Evolutionary conservation across 176 grass and related monocot genomes (phyloP), one percentile per base, ranked within the genome.

Genomic region (Oryza punctata): DNA sequence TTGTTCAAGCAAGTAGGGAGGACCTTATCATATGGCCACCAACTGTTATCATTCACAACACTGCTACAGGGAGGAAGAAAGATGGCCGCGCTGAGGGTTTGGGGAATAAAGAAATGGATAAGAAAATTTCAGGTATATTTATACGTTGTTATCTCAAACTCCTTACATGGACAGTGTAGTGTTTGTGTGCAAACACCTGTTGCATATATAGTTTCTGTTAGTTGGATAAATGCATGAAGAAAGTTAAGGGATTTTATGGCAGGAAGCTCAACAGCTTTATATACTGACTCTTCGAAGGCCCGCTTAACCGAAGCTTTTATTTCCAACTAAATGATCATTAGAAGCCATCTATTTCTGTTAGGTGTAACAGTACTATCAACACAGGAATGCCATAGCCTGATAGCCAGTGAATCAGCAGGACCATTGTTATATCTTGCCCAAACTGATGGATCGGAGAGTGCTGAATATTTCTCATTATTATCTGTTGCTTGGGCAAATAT

Each of bases 51-150:
- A 89, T 99, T 87, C 89, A 88, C 76, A 99, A 99, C 69, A 96
- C 93, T 79, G 81, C 78, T 52, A 89, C 88, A 78, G 96, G 93
- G 78, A 96, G 75, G 87, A 99, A 89, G 89, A 90, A 95, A 87
- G 96, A 94, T 85, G 96, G 91, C 33, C 91, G 91, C 63, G 82
- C 75, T 43, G 96, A 99, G 85, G 93, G 91, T 92, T 82, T 99
- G 80, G 87, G 89, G 85, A 99, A 99, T 81, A 99, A 87, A 88
- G 96, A 99, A 67, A 99, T 99, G 93, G 96, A 99, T 90, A 96
- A 84, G 85, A 99, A 82, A 90, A 90, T 99, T 81, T 81, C 87
- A 96, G 96, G 96, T 99, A 99, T 67, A 73, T 87, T 60, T 89
- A 65, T 81, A 75, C 52, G 25, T 38, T 67, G 43, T 64, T 77